These are phyloP conservation scores for Paramyrothecium sp. DNA, from an alignment of 2,329 filamentous ascomycete genomes.

Conservation along the genomic window DNA sequence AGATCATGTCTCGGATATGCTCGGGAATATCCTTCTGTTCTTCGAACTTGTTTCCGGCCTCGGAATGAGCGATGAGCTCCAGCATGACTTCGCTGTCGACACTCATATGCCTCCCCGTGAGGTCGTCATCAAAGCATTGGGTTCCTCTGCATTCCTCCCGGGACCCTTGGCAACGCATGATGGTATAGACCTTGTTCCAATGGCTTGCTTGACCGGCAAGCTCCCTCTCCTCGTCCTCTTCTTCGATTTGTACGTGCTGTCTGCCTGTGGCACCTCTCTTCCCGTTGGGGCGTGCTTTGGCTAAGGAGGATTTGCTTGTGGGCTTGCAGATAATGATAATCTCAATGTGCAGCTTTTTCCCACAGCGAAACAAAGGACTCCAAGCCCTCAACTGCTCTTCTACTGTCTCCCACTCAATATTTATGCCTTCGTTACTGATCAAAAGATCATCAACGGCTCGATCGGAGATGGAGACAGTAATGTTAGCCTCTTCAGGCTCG, in stretches of 20 bases:
- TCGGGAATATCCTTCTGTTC: background rate
- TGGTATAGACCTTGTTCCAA: conserved; percentile 10
- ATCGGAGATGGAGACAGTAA: conserved; percentile 9
- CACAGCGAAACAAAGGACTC: conserved; percentile 9
- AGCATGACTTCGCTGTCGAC: conserved; percentile 12
- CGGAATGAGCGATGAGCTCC: conserved; percentile 4
- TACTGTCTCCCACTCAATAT: conserved; percentile 8
- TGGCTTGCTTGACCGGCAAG: conserved; percentile 5
- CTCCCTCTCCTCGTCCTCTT: conserved; percentile 7
- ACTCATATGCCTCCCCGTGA: conserved; percentile 9
- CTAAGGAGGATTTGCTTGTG: background rate
- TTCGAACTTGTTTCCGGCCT: background rate
- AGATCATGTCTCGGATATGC: conserved; percentile 11
- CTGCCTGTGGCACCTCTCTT: background rate
- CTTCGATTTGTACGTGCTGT: conserved; percentile 7
- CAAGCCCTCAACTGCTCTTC: conserved; percentile 7
- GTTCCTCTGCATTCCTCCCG: conserved; percentile 3
- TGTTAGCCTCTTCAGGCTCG: conserved; percentile 4
- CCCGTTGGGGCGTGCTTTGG: background rate
- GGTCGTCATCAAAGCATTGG: conserved; percentile 6
- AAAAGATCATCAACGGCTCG: conserved; percentile 8
- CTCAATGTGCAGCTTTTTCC: no score
- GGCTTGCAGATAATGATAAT: no score
- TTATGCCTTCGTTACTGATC: conserved; percentile 6
- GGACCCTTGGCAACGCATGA: conserved; percentile 10